These are phyloP conservation scores for Pythium chondricola DNA, from an alignment of 352 stramenopile species.

Conservation along the genomic window DNA sequence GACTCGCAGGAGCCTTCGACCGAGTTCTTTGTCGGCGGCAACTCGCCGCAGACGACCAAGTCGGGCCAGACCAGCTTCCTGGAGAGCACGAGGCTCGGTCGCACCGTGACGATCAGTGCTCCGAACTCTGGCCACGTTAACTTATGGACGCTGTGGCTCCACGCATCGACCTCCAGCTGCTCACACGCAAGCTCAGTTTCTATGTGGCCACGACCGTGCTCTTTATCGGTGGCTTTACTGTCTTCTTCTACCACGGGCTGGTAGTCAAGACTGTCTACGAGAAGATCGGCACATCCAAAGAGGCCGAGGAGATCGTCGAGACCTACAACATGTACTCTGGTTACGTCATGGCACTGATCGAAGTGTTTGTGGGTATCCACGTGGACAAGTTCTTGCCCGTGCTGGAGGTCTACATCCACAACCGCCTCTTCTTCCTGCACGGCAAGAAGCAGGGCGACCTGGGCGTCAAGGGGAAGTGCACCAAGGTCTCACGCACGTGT, in stretches of 20 bases:
- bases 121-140: too few species aligned
- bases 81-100: too few species aligned
- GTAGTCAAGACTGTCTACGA: conserved; percentile 31
- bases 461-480: conserved; percentile 10
- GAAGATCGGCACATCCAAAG: conserved; percentile 24
- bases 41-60: neutral
- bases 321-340: conserved; percentile 42
- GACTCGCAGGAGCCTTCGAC: neutral
- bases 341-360: conserved; percentile 34
- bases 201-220: conserved; percentile 19
- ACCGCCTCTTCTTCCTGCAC: conserved; percentile 32
- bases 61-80: conserved; percentile 6
- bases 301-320: conserved; percentile 25
- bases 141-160: too few species aligned
- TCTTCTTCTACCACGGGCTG: conserved; percentile 24
- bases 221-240: conserved; percentile 27
- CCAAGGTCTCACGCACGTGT: neutral
- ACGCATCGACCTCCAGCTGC: conserved; percentile 22
- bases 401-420: conserved; percentile 44
- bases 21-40: conserved; percentile 7
- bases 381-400: conserved; percentile 30
- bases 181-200: conserved; percentile 15
- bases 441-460: conserved; percentile 1
- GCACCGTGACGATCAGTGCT: too few species aligned
- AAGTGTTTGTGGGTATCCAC: conserved; percentile 31